These are phyloP conservation scores for Trichoderma parareesei DNA, from an alignment of 495 filamentous ascomycete species.

Conservation along the genomic window DNA sequence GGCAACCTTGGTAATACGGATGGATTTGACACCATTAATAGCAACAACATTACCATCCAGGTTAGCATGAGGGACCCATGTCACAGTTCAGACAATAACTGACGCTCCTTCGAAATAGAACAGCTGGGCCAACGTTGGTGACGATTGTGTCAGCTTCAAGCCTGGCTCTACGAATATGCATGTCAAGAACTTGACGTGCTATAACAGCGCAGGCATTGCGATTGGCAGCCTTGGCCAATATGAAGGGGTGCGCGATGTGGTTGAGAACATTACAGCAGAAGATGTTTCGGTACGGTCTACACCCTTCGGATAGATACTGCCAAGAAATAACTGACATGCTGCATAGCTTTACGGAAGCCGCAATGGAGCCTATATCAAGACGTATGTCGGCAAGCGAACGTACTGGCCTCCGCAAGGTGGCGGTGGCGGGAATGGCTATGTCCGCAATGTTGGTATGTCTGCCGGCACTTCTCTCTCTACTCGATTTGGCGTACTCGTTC, in stretches of 20 bases:
- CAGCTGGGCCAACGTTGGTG: conserved; percentile 4
- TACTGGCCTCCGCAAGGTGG: conserved; percentile 10
- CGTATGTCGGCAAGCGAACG: not conserved
- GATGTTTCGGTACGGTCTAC: conserved; percentile 4
- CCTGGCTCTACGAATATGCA: conserved; percentile 12
- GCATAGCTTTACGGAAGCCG: conserved; percentile 3
- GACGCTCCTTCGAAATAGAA: conserved; percentile 3
- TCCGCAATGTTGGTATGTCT: conserved; percentile 9
- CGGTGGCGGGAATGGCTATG: conserved; percentile 3
- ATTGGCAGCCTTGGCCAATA: conserved; percentile 11
- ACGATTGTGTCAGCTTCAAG: conserved; percentile 11
- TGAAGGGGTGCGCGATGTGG: conserved; percentile 8
- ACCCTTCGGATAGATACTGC: too few species aligned
- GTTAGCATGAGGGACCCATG: not conserved
- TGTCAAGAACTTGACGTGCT: conserved; percentile 9
- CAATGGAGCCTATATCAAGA: conserved; percentile 10
- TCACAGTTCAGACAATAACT: not conserved
- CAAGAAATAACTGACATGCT: not conserved
- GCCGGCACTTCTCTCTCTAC: not conserved
- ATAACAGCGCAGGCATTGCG: conserved; percentile 9
- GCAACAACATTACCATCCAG: conserved; percentile 13
- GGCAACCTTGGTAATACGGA: conserved; percentile 17
- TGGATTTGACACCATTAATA: conserved; percentile 16
- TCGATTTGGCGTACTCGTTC: not conserved
- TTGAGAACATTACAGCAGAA: conserved; percentile 11